These are phyloP conservation scores for Viola odorata DNA, from an alignment of 345 rosid species.

Conservation along the genomic window DNA sequence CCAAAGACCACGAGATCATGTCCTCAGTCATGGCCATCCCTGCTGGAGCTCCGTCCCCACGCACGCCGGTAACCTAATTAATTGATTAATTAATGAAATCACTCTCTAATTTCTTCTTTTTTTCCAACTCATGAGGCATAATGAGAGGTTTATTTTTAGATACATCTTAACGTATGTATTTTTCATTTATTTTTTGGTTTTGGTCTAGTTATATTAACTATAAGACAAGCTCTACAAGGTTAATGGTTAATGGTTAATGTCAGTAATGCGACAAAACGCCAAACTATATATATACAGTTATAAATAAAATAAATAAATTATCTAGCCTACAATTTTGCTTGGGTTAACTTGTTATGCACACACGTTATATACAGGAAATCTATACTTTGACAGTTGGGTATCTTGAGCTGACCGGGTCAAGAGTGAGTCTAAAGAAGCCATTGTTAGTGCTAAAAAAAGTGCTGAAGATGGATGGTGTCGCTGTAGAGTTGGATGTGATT, in stretches of 20 bases:
- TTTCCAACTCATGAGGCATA: too few relatives aligned
- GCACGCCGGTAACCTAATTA: conserved; percentile 52
- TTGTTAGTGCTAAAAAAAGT: conserved; percentile 49
- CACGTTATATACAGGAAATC: conserved; percentile 39
- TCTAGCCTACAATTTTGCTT: too few relatives aligned
- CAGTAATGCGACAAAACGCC: too few relatives aligned
- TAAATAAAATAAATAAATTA: too few relatives aligned
- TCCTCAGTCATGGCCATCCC: conserved; percentile 65
- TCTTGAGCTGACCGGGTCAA: conserved; percentile 35
- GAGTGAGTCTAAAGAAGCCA: conserved; percentile 17
- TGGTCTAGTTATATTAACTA: too few relatives aligned
- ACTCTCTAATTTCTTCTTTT: background rate
- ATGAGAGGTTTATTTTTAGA: too few relatives aligned
- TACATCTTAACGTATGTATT: background rate
- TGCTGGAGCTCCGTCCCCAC: conserved; percentile 89
- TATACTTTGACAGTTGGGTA: conserved; percentile 83
- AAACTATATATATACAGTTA: too few relatives aligned
- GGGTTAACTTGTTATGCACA: background rate
- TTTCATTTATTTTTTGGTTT: background rate
- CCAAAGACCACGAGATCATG: conserved; percentile 52
- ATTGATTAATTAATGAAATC: background rate
- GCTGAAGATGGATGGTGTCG: conserved; percentile 29
- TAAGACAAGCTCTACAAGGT: too few relatives aligned
- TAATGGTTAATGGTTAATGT: too few relatives aligned
- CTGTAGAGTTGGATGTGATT: conserved; percentile 51